A percentile compares a stretch with the other conserved stretches of the same genome.
Conservation (phyloP, 2,329 filamentous ascomycete genomes). For the Pseudocercospora crystallina region DNA sequence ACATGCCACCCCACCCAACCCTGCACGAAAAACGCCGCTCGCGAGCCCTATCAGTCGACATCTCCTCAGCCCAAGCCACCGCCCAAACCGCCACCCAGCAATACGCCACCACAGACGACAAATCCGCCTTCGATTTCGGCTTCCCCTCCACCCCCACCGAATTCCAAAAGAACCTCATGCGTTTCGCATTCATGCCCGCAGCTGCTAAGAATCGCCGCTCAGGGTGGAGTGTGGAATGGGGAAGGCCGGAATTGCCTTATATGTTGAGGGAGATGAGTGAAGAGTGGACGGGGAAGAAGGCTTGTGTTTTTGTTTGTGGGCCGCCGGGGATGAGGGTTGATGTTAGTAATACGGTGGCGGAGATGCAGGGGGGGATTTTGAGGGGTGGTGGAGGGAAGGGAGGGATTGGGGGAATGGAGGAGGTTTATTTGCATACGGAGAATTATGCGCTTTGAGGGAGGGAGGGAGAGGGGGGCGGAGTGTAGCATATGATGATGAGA, state of each 20-base stretch:
- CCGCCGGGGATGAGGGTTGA: constrained; percentile 83
- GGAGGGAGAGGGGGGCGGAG: background rate
- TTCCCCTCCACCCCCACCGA: constrained; percentile 82
- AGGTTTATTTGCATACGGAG: constrained; percentile 92
- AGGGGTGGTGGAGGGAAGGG: constrained; percentile 63
- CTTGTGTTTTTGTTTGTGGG: constrained; percentile 90
- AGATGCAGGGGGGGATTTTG: constrained; percentile 81
- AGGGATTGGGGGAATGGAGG: constrained; percentile 75
- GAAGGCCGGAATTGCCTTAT: constrained; percentile 80
- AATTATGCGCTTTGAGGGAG: constrained; percentile 78
- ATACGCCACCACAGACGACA: constrained; percentile 12
- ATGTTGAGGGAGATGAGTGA: constrained; percentile 81
- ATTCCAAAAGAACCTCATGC: constrained; percentile 77
- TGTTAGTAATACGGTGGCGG: constrained; percentile 81
- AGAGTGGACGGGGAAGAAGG: constrained; percentile 75
- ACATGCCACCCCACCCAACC: constrained; percentile 34
- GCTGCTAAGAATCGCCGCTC: constrained; percentile 54
- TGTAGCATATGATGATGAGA: too few species aligned
- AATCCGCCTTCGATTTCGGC: constrained; percentile 51
- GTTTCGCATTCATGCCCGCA: constrained; percentile 75
- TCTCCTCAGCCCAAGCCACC: constrained; percentile 41
- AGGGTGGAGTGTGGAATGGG: constrained; percentile 91
- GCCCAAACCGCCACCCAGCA: constrained; percentile 28
- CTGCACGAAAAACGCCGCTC: constrained; percentile 45
- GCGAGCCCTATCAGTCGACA: constrained; percentile 44